Evolutionary conservation across 257 asterid species (phyloP).

Genomic region (Solanum appendiculatum): DNA sequence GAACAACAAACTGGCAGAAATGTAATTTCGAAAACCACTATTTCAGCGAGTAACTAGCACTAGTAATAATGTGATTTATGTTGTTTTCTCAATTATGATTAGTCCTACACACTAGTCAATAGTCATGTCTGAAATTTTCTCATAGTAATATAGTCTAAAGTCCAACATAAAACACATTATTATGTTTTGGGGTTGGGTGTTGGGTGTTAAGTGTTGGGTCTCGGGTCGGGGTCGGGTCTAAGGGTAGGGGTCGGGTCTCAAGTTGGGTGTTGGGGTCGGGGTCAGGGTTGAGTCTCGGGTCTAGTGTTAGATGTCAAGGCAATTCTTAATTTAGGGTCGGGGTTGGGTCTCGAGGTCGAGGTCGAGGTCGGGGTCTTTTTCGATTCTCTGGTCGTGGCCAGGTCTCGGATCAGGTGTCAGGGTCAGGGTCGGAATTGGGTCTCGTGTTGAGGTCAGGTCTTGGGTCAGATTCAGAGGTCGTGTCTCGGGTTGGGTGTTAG

Average conservation of each 20-base stretch:
- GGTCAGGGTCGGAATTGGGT: too few relatives aligned
- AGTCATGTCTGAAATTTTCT: background rate
- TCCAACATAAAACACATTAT: background rate
- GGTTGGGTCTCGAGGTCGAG: background rate
- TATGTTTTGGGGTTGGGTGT: too few relatives aligned
- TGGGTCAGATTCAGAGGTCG: background rate
- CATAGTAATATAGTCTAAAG: background rate
- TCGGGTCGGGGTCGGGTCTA: background rate
- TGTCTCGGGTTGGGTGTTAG: background rate
- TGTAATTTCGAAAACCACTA: background rate
- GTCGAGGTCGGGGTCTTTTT: too few relatives aligned
- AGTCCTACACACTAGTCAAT: background rate
- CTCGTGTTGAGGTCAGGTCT: accelerated
- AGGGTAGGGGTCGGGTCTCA: too few relatives aligned
- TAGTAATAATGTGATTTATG: too few relatives aligned
- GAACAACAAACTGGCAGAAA: too few relatives aligned
- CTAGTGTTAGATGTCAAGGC: background rate
- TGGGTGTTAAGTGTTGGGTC: background rate
- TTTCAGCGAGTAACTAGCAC: background rate
- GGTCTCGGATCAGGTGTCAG: background rate
- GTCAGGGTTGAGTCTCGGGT: background rate
- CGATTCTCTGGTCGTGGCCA: too few relatives aligned
- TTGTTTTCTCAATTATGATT: too few relatives aligned
- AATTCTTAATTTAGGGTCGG: too few relatives aligned
- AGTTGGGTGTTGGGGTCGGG: background rate